Percentiles rank a stretch among this genome's conserved stretches.
Evolutionary conservation across 2,329 filamentous ascomycete genomes (phyloP).

Genomic region (Trichophyton rubrum): DNA sequence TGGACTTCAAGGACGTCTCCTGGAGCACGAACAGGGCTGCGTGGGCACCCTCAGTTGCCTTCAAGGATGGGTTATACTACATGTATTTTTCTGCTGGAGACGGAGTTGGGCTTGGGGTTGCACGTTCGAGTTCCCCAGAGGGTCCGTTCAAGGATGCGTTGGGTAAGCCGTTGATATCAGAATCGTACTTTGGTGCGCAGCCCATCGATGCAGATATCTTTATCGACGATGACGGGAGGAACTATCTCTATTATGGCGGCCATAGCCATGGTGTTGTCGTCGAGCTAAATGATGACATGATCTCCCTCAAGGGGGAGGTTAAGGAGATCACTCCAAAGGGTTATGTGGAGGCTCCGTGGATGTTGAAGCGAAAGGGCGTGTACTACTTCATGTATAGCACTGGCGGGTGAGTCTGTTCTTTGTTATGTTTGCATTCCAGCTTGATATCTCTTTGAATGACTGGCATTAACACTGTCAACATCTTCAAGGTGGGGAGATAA

Average conservation of each 20-base stretch:
- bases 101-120: slow-evolving; percentile 35
- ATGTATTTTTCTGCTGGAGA: slow-evolving; percentile 43
- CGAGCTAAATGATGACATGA: slow-evolving; percentile 34
- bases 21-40: slow-evolving; percentile 36
- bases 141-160: slow-evolving; percentile 35
- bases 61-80: slow-evolving; percentile 36
- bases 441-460: background rate
- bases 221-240: slow-evolving; percentile 30
- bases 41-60: slow-evolving; percentile 39
- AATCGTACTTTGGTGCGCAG: slow-evolving; percentile 37
- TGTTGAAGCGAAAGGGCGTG: slow-evolving; percentile 32
- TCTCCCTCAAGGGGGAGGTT: slow-evolving; percentile 33
- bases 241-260: slow-evolving; percentile 36
- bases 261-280: slow-evolving; percentile 34
- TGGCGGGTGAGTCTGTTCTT: slow-evolving; percentile 21
- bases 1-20: slow-evolving; percentile 29
- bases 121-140: slow-evolving; percentile 24
- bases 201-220: slow-evolving; percentile 39
- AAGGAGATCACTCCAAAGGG: slow-evolving; percentile 37
- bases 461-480: background rate
- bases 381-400: slow-evolving; percentile 39
- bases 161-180: slow-evolving; percentile 32
- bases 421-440: background rate
- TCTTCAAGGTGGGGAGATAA: slow-evolving; percentile 33
- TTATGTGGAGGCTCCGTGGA: slow-evolving; percentile 35